Evolutionary conservation across 2,329 filamentous ascomycete genomes (phyloP).

Genomic region (Chrysoporthe austroafricana): DNA sequence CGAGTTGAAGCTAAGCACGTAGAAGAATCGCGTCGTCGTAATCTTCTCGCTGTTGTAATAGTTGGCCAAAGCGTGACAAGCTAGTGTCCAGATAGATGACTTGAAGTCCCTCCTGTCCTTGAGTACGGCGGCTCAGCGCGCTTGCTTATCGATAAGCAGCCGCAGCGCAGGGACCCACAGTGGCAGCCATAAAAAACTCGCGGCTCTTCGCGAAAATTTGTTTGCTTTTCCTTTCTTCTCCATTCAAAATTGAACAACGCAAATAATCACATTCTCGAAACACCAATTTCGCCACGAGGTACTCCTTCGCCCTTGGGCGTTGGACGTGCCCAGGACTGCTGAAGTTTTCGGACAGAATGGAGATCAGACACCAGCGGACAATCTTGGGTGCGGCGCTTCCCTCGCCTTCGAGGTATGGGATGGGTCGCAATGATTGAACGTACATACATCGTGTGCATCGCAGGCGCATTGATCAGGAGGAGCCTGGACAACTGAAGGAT

Average conservation of each 20-base stretch:
- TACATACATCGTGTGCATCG: slow-evolving; percentile 41
- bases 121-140: not conserved
- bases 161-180: slow-evolving; percentile 9
- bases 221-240: slow-evolving; percentile 35
- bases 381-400: slow-evolving; percentile 57
- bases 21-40: not conserved
- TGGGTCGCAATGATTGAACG: slow-evolving; percentile 57
- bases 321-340: slow-evolving; percentile 48
- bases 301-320: slow-evolving; percentile 32
- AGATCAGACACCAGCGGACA: slow-evolving; percentile 50
- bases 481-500: not conserved
- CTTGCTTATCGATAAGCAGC: slow-evolving; percentile 11
- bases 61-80: not conserved
- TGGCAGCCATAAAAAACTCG: slow-evolving; percentile 21
- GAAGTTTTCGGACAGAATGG: slow-evolving; percentile 51
- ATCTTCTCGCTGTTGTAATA: not conserved
- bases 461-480: not conserved
- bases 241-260: slow-evolving; percentile 50
- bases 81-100: not conserved
- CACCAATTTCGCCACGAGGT: slow-evolving; percentile 48
- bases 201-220: slow-evolving; percentile 26
- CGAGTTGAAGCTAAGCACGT: not conserved
- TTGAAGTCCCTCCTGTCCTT: not conserved
- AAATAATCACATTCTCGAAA: slow-evolving; percentile 53
- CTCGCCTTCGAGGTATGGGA: slow-evolving; percentile 44